Evolutionary conservation across 805 yeast species (phyloP).

Genomic region (Sugiyamaella boreocaroliniensis): DNA sequence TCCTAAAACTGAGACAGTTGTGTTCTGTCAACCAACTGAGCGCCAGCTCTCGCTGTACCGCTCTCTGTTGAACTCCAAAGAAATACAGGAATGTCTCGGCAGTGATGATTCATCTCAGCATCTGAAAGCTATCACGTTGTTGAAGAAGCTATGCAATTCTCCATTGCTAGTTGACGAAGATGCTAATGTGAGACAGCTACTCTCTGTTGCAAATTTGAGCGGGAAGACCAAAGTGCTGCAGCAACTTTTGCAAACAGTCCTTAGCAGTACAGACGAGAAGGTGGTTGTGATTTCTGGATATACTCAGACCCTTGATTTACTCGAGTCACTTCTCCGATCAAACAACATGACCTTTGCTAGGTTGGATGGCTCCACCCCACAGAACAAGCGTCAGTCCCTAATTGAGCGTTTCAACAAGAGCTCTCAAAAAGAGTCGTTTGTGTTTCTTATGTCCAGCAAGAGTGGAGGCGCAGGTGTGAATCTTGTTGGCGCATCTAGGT

Average conservation of each 20-base stretch:
- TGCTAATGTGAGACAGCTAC: slow-evolving; percentile 26
- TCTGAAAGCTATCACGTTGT: slow-evolving; percentile 61
- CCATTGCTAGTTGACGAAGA: slow-evolving; percentile 59
- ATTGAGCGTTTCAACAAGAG: slow-evolving; percentile 63
- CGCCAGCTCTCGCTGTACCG: slow-evolving; percentile 53
- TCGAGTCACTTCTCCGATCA: slow-evolving; percentile 50
- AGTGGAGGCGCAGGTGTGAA: slow-evolving; percentile 94
- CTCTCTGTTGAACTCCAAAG: slow-evolving; percentile 38
- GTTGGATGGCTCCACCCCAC: slow-evolving; percentile 79
- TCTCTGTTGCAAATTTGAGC: slow-evolving; percentile 6
- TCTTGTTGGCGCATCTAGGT: slow-evolving; percentile 80
- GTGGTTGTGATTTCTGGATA: slow-evolving; percentile 81
- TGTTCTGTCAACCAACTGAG: slow-evolving; percentile 71
- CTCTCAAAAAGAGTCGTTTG: slow-evolving; percentile 38
- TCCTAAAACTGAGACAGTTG: slow-evolving; percentile 62
- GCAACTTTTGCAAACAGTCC: slow-evolving; percentile 47
- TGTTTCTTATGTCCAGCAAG: slow-evolving; percentile 76
- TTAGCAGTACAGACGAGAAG: slow-evolving; percentile 50
- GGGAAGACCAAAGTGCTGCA: slow-evolving; percentile 66
- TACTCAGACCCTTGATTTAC: slow-evolving; percentile 76
- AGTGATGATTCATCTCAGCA: slow-evolving; percentile 34
- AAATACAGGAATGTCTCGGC: slow-evolving; percentile 27
- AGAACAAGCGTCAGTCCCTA: slow-evolving; percentile 53
- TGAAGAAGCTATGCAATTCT: slow-evolving; percentile 79
- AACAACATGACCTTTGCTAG: slow-evolving; percentile 49